Evolutionary conservation across 2,329 filamentous ascomycete species (phyloP), one percentile per base, ranked within the genome.

Genomic region (Chaetoscypha palmicola): DNA sequence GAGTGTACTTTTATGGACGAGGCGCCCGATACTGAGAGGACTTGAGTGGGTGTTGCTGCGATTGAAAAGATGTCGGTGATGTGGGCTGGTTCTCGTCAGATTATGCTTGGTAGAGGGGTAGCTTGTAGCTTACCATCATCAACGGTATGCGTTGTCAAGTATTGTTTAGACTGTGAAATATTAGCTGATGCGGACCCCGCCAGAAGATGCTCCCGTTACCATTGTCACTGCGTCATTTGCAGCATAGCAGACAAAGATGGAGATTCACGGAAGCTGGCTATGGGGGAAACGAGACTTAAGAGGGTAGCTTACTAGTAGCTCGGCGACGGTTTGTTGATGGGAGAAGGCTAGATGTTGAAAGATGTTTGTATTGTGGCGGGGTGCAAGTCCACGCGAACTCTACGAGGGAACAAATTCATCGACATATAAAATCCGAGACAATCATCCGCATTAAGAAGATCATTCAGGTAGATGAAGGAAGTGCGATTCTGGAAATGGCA

Each of bases 101-200:
- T 41, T 33, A 22, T 20, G 19, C 22, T 33, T 41, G 31, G 9
- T 46, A 49, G 43, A 45, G 48, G 50, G 50, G 46, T 45, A 49
- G 38, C 39, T 47, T 46, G 39, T n/a, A 33, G 61, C 71, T 64
- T 64, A 87, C 87, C 89, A 71, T 89, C 78, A 63, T 94, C 86
- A 64, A 95, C 79, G 33, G 89, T 91, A 66, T 95, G 87, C 55
- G 85, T 84, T 59, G 91, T 94, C 51, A 98, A 77, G 65, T 96
- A 98, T 82, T 97, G 92, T 71, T 97, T 97, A 44, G 92, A 98
- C 92, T 96, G 14, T 48, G 1, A 46, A n/a, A 7, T 22, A 19
- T 60, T 51, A 58, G 51, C 26, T 35, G 20, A 19, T 35, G 22
- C 10, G n/a, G 9, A 43, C 36, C 43, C 19, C 35, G 12, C 24